phyloP scores from a whole-genome alignment of 164 flowering plant species.

The Sextonia rubra region DNA sequence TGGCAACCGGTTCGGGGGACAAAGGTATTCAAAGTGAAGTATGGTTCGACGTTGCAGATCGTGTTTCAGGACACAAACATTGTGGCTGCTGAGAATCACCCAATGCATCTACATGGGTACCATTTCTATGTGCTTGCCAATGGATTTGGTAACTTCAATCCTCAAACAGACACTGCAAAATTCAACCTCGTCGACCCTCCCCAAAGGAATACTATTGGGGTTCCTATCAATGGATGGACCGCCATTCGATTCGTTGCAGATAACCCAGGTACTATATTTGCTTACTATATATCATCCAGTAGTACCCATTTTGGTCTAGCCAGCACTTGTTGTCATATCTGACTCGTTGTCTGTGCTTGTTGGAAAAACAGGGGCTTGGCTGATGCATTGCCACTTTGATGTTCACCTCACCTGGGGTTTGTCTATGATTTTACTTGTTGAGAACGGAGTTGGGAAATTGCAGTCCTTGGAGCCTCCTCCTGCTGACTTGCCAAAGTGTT shows the following conservation, averaged over 20 bases:
- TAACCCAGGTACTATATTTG: constrained; percentile 72
- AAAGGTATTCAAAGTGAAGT: constrained; percentile 53
- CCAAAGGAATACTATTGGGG: constrained; percentile 65
- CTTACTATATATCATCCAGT: neutral
- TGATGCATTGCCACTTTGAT: constrained; percentile 87
- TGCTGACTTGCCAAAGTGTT: constrained; percentile 37
- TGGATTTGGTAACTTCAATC: constrained; percentile 78
- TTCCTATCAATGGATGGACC: constrained; percentile 76
- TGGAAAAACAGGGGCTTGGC: constrained; percentile 56
- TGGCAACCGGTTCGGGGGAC: constrained; percentile 63
- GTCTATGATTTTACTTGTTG: constrained; percentile 72
- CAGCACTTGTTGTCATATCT: neutral
- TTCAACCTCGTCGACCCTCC: constrained; percentile 85
- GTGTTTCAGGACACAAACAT: constrained; percentile 76
- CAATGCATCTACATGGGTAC: constrained; percentile 88
- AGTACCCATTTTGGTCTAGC: neutral
- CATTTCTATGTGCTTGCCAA: constrained; percentile 61
- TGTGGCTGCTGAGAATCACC: constrained; percentile 69
- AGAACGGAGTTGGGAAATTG: constrained; percentile 53
- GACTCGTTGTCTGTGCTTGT: neutral
- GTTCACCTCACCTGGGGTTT: constrained; percentile 76
- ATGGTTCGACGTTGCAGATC: constrained; percentile 53
- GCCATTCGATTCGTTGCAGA: constrained; percentile 82
- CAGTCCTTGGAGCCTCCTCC: constrained; percentile 62
- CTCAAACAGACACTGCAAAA: constrained; percentile 46